Percentiles rank a stretch among this genome's conserved stretches.
Evolutionary conservation across 805 yeast genomes (phyloP).

Genomic region (Starmerella riodocensis): DNA sequence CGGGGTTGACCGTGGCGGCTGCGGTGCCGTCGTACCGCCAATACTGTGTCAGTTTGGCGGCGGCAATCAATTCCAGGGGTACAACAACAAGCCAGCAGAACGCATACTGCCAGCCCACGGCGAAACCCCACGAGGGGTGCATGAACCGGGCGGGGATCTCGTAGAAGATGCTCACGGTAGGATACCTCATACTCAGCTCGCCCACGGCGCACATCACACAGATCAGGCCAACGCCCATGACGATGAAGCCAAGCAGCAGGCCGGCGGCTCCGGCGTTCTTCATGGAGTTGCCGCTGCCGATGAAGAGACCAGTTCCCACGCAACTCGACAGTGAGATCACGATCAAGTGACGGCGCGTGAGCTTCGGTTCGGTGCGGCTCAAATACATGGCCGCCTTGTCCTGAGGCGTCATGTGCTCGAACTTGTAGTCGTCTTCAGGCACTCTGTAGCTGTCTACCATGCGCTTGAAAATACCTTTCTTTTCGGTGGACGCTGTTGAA

Average conservation of each 20-base stretch:
- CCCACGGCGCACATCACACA: constrained; percentile 52
- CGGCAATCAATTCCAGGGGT: constrained; percentile 47
- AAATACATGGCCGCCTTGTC: constrained; percentile 20
- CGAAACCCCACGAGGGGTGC: constrained; percentile 51
- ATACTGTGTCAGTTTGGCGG: constrained; percentile 40
- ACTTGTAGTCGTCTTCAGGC: constrained; percentile 16
- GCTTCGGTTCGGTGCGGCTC: constrained; percentile 33
- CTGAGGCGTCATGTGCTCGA: constrained; percentile 14
- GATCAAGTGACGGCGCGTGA: constrained; percentile 38
- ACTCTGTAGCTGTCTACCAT: constrained; percentile 25
- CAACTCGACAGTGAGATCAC: constrained; percentile 80
- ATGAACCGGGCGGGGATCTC: constrained; percentile 44
- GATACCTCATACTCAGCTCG: constrained; percentile 52
- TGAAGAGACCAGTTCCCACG: constrained; percentile 59
- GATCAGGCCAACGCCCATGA: constrained; percentile 49
- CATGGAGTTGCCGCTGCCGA: constrained; percentile 50
- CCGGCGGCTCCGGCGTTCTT: constrained; percentile 52
- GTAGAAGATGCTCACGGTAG: constrained; percentile 40
- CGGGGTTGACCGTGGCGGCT: constrained; percentile 35
- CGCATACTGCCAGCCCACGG: constrained; percentile 56
- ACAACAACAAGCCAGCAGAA: constrained; percentile 46
- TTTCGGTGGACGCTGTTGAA: background rate
- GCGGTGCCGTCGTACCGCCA: constrained; percentile 34
- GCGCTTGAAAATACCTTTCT: constrained; percentile 10
- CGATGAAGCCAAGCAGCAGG: constrained; percentile 42